Evolutionary conservation across 805 yeast species (phyloP), one percentile per base, ranked within the genome.

Genomic region (Starmera pachycereana): DNA sequence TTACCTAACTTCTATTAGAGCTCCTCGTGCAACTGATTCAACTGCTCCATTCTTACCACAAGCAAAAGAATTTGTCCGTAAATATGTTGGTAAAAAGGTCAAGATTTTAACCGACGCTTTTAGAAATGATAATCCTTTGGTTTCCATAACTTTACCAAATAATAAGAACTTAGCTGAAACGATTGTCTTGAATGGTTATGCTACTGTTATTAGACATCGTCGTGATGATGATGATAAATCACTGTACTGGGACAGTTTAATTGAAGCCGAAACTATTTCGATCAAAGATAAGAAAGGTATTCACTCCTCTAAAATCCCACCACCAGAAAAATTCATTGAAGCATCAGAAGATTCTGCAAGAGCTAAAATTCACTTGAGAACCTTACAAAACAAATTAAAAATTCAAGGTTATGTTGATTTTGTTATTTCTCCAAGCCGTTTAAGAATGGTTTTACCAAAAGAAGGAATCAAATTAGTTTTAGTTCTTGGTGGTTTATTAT

Each of bases 21-120:
- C 78, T 1, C 95, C 96, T 33, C 72, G 85, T 50, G 71, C 71
- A 39, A 61, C 67, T 33, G 92, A 83, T 48, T 54, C 76, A 29
- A 60, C 71, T 6, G 75, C 76, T 14, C 71, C 78, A 0, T 73
- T 75, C 54, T 78, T 73, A 16, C 69, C 74, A 14, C 68, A 69
- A 44, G 87, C 92, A n/a, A 73, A 73, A 46, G 96, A 86, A 54
- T 85, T 72, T 57, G 79, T 75, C 9, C 72, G 96, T 53, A 71
- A 74, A 41, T 71, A 71, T 45, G 81, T 83, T 55, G 95, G 95
- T 35, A 82, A 82, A 54, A 66, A 68, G 36, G 86, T 81, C n/a
- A 59, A 66, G 11, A 63, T 81, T 31, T 63, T 62, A 18, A 68
- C 84, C 8, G 87, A 82, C 41, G 82, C 84, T 4, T 66, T 72